phyloP scores from a whole-genome alignment of 208 protist species.

The Trypanosoma platydactyli region DNA sequence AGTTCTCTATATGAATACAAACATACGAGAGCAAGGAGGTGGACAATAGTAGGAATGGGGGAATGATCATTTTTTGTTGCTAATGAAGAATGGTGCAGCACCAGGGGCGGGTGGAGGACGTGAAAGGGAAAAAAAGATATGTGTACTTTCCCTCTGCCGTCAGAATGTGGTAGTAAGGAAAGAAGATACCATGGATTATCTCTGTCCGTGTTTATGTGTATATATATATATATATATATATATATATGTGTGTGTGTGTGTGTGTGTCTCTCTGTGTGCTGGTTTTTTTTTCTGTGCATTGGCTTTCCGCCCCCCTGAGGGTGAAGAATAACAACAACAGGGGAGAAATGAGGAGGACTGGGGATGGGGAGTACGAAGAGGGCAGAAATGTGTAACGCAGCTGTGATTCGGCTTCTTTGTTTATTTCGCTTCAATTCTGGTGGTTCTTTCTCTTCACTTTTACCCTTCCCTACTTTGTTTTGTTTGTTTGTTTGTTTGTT shows the following conservation, averaged over 20 bases:
- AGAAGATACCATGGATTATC: neutral
- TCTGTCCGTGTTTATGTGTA: neutral
- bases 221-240: slow-evolving; percentile 17
- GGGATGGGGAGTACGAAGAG: too few species aligned
- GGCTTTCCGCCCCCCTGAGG: neutral
- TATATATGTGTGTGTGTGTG: slow-evolving; percentile 20
- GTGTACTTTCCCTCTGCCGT: too few species aligned
- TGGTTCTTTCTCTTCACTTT: neutral
- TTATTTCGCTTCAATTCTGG: neutral
- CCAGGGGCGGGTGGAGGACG: neutral
- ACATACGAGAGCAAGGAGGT: too few species aligned
- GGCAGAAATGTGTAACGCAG: too few species aligned
- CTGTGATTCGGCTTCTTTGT: neutral
- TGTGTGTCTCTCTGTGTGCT: slow-evolving; percentile 22
- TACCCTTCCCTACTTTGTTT: neutral
- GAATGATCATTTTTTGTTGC: too few species aligned
- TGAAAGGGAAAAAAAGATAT: neutral
- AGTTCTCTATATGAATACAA: too few species aligned
- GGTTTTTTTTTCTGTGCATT: neutral
- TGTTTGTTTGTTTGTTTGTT: neutral
- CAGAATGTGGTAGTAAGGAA: neutral
- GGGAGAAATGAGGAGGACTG: neutral
- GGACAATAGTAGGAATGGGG: too few species aligned
- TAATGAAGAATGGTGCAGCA: too few species aligned
- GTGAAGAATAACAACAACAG: too few species aligned